Evolutionary conservation across 805 yeast genomes (phyloP), one percentile per base, ranked within the genome.

Genomic region (Osmozyma mogii): DNA sequence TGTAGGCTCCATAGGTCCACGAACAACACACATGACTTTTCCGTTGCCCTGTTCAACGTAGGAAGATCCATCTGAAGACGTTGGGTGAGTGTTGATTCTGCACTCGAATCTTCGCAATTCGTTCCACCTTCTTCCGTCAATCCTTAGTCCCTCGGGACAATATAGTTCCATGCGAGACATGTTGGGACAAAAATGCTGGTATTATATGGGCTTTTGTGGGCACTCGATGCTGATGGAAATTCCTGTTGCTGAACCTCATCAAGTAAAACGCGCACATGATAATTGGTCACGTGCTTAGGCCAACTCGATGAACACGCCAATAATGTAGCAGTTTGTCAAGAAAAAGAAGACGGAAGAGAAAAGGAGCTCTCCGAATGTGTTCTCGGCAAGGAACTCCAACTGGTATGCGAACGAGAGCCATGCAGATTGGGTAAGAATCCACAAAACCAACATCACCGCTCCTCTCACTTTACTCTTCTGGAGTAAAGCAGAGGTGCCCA

Each of bases 111-210:
- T 69, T 28, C 97, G 76, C 25, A 88, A 67, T 54, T 92, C 98
- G 47, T 89, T 85, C 87, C 92, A 87, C 38, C 98, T 70, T 45
- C 98, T 75, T 2, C 98, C 98, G 52, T 92, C 97, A 9, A 80
- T 63, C 40, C 98, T 68, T 27, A 92, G 68, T 4, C 98, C 98
- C 56, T 92, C 97, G 5, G 96, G 96, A 0, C 96, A 88, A 50
- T 84, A 89, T 25, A 92, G 56, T 62, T 92, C 98, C 44, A 76
- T 56, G 32, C 83, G 66, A 24, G 79, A 73, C 80, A 75, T 75
- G 30, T n/a, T n/a, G n/a, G n/a, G n/a, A n/a, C n/a, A n/a, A n/a
- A n/a, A n/a, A n/a, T n/a, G n/a, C n/a, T n/a, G n/a, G n/a, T n/a
- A n/a, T n/a, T n/a, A n/a, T n/a, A n/a, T n/a, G n/a, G n/a, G n/a